Percentiles rank a stretch among this genome's conserved stretches.
Conservation (phyloP, 352 stramenopile genomes). For the Phytophthora fragariae region DNA sequence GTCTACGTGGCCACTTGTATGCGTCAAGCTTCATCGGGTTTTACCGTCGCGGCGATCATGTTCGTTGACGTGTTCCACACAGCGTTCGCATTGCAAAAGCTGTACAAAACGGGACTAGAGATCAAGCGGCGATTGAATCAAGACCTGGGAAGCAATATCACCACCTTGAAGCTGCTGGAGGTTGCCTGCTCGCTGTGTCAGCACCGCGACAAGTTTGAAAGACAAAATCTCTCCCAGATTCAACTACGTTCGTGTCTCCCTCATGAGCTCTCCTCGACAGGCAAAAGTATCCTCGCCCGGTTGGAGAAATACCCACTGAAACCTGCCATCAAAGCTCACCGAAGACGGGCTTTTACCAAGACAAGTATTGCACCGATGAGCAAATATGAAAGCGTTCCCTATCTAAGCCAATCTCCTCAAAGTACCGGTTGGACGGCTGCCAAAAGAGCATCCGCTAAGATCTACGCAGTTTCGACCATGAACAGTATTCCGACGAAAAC, state of each 20-base stretch:
- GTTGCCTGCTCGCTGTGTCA: conserved; percentile 20
- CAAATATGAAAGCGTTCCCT: neutral
- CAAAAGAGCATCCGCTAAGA: neutral
- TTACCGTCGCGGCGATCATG: conserved; percentile 5
- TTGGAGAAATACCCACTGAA: conserved; percentile 27
- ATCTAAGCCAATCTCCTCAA: neutral
- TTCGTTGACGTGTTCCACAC: conserved; percentile 6
- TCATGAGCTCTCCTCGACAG: conserved; percentile 13
- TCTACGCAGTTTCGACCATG: neutral
- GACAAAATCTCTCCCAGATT: conserved; percentile 20
- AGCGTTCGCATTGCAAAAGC: neutral
- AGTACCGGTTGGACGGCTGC: conserved; percentile 2
- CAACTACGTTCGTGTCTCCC: conserved; percentile 24
- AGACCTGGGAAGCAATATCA: neutral
- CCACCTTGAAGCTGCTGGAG: conserved; percentile 1
- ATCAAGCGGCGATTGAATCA: conserved; percentile 15
- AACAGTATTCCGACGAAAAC: neutral
- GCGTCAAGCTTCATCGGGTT: conserved; percentile 12
- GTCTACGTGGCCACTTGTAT: conserved; percentile 43
- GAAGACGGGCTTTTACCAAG: conserved; percentile 1
- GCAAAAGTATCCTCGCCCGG: conserved; percentile 8
- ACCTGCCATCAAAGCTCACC: conserved; percentile 10
- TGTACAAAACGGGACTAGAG: conserved; percentile 4
- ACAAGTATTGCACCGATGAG: neutral
- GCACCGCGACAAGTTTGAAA: conserved; percentile 15